These are phyloP conservation scores for Mortierella sp. DNA, from an alignment of 371 early-diverging fungal genomes.

Conservation along the genomic window DNA sequence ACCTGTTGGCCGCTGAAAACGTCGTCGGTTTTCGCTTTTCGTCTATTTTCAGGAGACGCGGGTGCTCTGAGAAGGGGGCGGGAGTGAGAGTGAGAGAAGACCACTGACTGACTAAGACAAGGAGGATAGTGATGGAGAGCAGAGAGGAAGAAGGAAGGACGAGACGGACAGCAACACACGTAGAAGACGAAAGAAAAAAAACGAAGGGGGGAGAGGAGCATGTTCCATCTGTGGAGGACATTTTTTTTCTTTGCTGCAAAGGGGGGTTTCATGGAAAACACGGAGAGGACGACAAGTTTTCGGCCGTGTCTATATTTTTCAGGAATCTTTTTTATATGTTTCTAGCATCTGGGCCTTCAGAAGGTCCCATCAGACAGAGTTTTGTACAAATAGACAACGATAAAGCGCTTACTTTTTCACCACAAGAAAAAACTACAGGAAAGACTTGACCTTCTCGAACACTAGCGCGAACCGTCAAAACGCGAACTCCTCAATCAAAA, in stretches of 20 bases:
- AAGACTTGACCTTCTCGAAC: too few species aligned
- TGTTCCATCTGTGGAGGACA: not conserved
- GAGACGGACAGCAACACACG: not conserved
- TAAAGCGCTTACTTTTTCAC: too few species aligned
- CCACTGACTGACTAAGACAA: slow-evolving; percentile 3
- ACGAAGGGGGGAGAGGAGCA: not conserved
- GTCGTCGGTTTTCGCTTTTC: not conserved
- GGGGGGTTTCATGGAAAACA: not conserved
- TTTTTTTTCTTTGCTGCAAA: not conserved
- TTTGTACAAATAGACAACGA: too few species aligned
- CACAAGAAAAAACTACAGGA: too few species aligned
- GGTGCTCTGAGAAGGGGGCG: not conserved
- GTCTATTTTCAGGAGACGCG: not conserved
- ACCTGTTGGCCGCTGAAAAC: slow-evolving; percentile 50
- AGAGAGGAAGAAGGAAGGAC: not conserved
- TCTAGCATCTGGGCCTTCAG: too few species aligned
- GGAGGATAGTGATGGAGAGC: not conserved
- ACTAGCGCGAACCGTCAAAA: too few species aligned
- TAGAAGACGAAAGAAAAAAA: not conserved
- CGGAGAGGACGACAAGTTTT: too few species aligned
- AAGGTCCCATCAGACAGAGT: too few species aligned
- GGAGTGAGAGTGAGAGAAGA: not conserved
- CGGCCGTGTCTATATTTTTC: too few species aligned
- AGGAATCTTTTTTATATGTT: too few species aligned
- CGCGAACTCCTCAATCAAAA: too few species aligned